phyloP scores from a whole-genome alignment of 1,139 yeast genomes.

The Saccharomyces hybrid region DNA sequence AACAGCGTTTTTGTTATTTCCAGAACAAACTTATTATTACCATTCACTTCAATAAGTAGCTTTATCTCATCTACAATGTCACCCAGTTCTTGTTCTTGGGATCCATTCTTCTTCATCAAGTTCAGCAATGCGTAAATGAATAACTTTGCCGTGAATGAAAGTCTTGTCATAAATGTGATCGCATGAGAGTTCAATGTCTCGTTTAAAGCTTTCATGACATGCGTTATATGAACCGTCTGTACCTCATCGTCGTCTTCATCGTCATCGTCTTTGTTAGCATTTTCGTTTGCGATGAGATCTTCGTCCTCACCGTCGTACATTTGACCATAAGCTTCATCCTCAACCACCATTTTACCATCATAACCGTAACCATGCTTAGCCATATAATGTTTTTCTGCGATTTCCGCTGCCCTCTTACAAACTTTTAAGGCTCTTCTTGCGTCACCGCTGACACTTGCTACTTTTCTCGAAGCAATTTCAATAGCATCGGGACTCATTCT shows the following conservation, averaged over 20 bases:
- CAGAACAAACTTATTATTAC: conserved; percentile 26
- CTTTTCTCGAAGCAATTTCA: conserved; percentile 86
- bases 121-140: conserved; percentile 60
- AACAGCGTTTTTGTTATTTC: conserved; percentile 28
- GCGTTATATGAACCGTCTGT: conserved; percentile 57
- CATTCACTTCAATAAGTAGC: conserved; percentile 37
- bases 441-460: conserved; percentile 95
- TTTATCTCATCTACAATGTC: conserved; percentile 74
- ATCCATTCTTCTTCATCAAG: conserved; percentile 58
- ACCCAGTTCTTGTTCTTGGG: conserved; percentile 65
- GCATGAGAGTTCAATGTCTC: conserved; percentile 76
- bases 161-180: conserved; percentile 46
- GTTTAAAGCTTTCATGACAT: conserved; percentile 67
- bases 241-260: conserved; percentile 34
- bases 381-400: conserved; percentile 60
- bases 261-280: conserved; percentile 12
- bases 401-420: conserved; percentile 82
- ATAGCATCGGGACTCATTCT: conserved; percentile 67
- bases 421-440: conserved; percentile 89
- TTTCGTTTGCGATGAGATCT: conserved; percentile 16
- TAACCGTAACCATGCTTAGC: conserved; percentile 30
- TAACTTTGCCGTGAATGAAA: conserved; percentile 66
- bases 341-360: conserved; percentile 15
- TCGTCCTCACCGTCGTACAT: conserved; percentile 5
- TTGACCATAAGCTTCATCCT: conserved; percentile 5